Evolutionary conservation across 768 basidiomycete species (phyloP).

Genomic region (Candolleomyces eurysporus): DNA sequence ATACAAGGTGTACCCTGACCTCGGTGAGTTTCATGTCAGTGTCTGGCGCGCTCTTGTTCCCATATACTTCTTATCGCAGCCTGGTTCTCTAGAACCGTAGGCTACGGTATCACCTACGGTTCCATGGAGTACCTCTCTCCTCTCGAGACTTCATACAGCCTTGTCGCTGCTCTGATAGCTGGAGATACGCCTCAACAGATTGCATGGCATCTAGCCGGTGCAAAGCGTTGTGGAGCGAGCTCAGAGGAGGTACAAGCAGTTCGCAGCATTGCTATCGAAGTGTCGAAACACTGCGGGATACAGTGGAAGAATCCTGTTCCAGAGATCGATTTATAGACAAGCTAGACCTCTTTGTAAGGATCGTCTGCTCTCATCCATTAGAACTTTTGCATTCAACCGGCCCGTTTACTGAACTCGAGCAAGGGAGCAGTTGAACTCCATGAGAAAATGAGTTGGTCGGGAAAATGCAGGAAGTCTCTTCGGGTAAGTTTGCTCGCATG

Average conservation of each 20-base stretch:
- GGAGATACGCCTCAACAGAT: slow-evolving; percentile 63
- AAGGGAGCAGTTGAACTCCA: no score
- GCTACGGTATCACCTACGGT: slow-evolving; percentile 56
- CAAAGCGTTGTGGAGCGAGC: slow-evolving; percentile 53
- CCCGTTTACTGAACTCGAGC: no score
- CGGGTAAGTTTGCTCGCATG: not conserved
- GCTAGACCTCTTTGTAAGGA: no score
- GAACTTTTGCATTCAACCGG: no score
- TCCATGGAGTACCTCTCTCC: slow-evolving; percentile 43
- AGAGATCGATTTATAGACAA: slow-evolving; percentile 25
- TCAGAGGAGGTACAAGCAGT: slow-evolving; percentile 52
- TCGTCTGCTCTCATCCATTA: no score
- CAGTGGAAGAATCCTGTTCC: slow-evolving; percentile 55
- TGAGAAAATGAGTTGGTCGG: not conserved
- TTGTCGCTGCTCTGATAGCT: slow-evolving; percentile 62
- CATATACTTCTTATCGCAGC: slow-evolving; percentile 28
- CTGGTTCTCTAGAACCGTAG: slow-evolving; percentile 52
- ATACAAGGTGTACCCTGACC: slow-evolving; percentile 55
- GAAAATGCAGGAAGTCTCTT: not conserved
- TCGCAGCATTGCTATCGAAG: slow-evolving; percentile 51
- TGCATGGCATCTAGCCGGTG: slow-evolving; percentile 62
- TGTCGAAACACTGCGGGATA: slow-evolving; percentile 46
- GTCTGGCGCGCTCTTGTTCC: no score
- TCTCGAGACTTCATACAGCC: slow-evolving; percentile 56
- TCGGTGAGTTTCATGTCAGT: slow-evolving; percentile 42